phyloP scores from a whole-genome alignment of 345 rosid species.

The Acer yangbiense region DNA sequence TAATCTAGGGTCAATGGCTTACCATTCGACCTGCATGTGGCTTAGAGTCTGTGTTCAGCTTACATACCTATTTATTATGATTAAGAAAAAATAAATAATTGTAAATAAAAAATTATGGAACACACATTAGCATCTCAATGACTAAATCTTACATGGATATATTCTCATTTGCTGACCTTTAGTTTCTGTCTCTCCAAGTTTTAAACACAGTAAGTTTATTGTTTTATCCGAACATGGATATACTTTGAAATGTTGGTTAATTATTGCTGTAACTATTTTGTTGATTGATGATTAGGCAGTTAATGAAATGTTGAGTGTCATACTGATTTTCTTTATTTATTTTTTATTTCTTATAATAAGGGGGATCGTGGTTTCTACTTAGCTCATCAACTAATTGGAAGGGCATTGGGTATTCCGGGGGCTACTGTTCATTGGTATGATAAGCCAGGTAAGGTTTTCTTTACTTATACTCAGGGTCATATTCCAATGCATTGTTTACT shows the following conservation, averaged over 20 bases:
- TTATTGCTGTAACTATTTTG: conserved; percentile 1
- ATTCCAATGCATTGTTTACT: background rate
- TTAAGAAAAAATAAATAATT: too few relatives aligned
- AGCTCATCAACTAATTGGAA: conserved; percentile 65
- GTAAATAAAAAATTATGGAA: too few relatives aligned
- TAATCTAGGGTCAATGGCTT: background rate
- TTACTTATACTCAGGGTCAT: background rate
- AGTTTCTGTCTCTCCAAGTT: background rate
- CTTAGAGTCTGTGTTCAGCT: background rate
- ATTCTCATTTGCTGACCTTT: background rate
- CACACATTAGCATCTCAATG: background rate
- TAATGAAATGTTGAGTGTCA: background rate
- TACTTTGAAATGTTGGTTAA: background rate
- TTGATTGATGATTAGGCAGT: background rate
- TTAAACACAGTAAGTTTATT: background rate
- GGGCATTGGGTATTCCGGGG: conserved; percentile 67
- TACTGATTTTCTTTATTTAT: background rate
- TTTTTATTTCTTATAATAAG: conserved; percentile 30
- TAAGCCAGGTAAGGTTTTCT: conserved; percentile 73
- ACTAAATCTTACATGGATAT: background rate
- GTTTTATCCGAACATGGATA: background rate
- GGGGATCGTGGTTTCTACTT: conserved; percentile 78
- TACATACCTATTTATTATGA: background rate
- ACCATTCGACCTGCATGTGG: background rate
- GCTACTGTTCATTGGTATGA: conserved; percentile 96